phyloP scores from a whole-genome alignment of 352 stramenopile species.

The Phytopythium kandeliae region DNA sequence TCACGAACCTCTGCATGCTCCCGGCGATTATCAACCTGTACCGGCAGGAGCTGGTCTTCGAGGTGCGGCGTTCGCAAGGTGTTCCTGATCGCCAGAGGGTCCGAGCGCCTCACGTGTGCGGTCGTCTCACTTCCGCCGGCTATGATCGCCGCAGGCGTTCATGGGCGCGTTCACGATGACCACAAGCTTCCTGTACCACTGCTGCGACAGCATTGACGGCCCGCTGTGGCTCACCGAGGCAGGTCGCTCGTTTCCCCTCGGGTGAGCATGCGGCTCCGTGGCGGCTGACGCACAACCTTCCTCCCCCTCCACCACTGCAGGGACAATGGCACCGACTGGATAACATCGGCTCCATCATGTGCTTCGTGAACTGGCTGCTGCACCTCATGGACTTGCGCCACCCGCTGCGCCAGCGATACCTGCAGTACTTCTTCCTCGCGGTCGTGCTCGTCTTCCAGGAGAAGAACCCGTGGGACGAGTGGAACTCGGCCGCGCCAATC shows the following conservation, averaged over 20 bases:
- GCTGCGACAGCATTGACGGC: constrained; percentile 67
- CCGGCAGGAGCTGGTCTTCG: constrained; percentile 53
- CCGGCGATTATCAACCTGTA: constrained; percentile 59
- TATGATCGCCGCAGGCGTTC: constrained; percentile 34
- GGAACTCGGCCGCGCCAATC: constrained; percentile 48
- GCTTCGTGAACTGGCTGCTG: constrained; percentile 68
- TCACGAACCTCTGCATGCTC: constrained; percentile 81
- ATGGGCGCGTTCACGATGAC: constrained; percentile 75
- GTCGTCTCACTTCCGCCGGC: neutral
- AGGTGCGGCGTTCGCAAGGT: constrained; percentile 28
- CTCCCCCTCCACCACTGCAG: too few species aligned
- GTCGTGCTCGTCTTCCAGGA: constrained; percentile 67
- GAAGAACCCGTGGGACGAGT: constrained; percentile 74
- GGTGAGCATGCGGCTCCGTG: too few species aligned
- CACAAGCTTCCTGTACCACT: constrained; percentile 78
- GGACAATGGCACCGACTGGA: constrained; percentile 77
- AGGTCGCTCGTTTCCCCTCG: neutral
- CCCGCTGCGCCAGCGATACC: constrained; percentile 33
- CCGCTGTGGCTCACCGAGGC: constrained; percentile 75
- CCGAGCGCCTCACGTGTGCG: neutral
- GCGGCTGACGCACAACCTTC: too few species aligned
- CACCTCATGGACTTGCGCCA: constrained; percentile 68
- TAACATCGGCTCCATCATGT: constrained; percentile 83
- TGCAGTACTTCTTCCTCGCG: constrained; percentile 63
- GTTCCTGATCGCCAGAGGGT: neutral